Evolutionary conservation across 257 asterid genomes (phyloP).

Genomic region (Nicotiana benthamiana): DNA sequence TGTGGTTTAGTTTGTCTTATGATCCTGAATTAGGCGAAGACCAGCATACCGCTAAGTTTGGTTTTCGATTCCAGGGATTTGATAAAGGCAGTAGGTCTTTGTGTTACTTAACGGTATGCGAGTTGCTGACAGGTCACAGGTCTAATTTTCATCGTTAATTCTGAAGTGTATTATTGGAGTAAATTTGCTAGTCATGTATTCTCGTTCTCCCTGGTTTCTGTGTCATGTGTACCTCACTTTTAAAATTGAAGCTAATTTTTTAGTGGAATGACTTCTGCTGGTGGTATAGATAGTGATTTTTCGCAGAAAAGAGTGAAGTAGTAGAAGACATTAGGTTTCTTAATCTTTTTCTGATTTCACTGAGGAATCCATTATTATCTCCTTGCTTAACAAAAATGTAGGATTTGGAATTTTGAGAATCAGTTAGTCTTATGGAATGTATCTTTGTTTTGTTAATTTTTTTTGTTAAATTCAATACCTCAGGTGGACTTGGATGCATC

Average conservation of each 20-base stretch:
- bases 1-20: not conserved
- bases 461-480: not conserved
- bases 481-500: slow-evolving; percentile 95
- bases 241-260: not conserved
- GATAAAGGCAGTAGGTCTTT: not conserved
- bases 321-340: not conserved
- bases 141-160: not conserved
- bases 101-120: not conserved
- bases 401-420: not conserved
- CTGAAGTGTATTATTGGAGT: not conserved
- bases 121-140: not conserved
- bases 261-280: not conserved
- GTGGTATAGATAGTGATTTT: not conserved
- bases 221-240: not conserved
- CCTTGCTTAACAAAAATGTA: not conserved
- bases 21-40: not conserved
- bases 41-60: not conserved
- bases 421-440: not conserved
- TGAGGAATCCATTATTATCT: not conserved
- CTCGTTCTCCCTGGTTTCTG: not conserved
- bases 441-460: not conserved
- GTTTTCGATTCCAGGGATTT: not conserved
- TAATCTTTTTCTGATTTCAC: not conserved
- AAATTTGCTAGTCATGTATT: not conserved
- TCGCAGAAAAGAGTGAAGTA: not conserved